Conservation (phyloP, 495 filamentous ascomycete species). For the Podospora conica region DNA sequence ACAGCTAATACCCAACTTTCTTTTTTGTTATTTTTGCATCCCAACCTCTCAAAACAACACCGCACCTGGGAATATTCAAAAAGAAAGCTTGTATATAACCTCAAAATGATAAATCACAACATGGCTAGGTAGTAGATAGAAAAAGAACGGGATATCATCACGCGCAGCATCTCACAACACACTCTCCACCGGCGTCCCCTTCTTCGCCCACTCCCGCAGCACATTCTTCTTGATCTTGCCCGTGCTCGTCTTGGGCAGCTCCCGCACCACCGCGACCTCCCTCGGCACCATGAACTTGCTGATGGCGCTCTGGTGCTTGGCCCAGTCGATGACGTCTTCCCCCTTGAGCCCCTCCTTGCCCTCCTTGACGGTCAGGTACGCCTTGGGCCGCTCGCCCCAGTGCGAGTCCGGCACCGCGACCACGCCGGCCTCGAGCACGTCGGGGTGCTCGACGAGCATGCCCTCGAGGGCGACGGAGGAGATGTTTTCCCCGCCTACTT, state of each 20-base stretch:
- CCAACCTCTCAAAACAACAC: too few relatives aligned
- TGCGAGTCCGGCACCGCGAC: constrained; percentile 84
- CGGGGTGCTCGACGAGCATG: constrained; percentile 85
- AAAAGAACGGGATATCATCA: neutral
- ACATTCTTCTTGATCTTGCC: constrained; percentile 97
- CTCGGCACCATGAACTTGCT: constrained; percentile 93
- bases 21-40: neutral
- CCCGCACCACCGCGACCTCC: constrained; percentile 81
- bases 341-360: constrained; percentile 53
- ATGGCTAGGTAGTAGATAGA: too few relatives aligned
- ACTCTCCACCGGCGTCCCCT: constrained; percentile 17
- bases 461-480: constrained; percentile 86
- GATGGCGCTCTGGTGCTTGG: constrained; percentile 67
- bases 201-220: constrained; percentile 77
- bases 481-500: constrained; percentile 87
- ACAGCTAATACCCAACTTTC: constrained; percentile 13
- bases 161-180: neutral
- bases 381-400: constrained; percentile 94
- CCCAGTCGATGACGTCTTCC: constrained; percentile 79
- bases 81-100: neutral
- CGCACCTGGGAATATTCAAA: too few relatives aligned
- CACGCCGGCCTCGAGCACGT: constrained; percentile 84
- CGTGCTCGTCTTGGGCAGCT: constrained; percentile 93
- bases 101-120: too few relatives aligned
- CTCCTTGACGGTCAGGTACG: constrained; percentile 74